phyloP scores from a whole-genome alignment of 768 basidiomycete species.

The Podaxis carcinomalis region DNA sequence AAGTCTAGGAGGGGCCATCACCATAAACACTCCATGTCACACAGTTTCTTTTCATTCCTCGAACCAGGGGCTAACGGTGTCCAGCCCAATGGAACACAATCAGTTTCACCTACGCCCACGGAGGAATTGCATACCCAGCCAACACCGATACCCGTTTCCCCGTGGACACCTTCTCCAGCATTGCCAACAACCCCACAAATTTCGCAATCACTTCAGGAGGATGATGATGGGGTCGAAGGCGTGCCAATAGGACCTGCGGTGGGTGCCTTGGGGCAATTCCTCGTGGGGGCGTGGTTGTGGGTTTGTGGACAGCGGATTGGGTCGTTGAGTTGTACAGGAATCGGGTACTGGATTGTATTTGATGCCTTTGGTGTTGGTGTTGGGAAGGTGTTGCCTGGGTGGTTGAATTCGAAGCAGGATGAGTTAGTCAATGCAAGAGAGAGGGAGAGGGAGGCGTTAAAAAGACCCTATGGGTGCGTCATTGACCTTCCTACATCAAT shows the following conservation, averaged over 20 bases:
- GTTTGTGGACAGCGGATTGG: conserved; percentile 85
- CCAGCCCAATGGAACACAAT: conserved; percentile 8
- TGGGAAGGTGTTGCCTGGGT: conserved; percentile 39
- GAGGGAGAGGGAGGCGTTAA: conserved; percentile 37
- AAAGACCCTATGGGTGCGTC: conserved; percentile 54
- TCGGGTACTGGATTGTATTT: conserved; percentile 97
- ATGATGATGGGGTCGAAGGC: conserved; percentile 10
- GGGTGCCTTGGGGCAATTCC: conserved; percentile 43
- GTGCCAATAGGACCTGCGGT: conserved; percentile 21
- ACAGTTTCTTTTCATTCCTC: conserved; percentile 94
- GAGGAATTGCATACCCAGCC: conserved; percentile 53
- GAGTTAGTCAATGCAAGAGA: conserved; percentile 15
- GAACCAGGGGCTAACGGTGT: conserved; percentile 53
- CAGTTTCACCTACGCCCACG: conserved; percentile 1
- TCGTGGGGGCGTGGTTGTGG: conserved; percentile 78
- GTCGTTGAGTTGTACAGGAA: conserved; percentile 80
- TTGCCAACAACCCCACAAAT: conserved; percentile 30
- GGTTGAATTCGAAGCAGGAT: conserved; percentile 26
- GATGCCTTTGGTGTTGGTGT: conserved; percentile 80
- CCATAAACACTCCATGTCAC: conserved; percentile 91
- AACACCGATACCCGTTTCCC: conserved; percentile 57
- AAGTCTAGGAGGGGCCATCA: conserved; percentile 69
- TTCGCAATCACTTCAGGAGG: not conserved
- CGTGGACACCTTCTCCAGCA: conserved; percentile 61
- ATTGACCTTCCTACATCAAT: not conserved